Evolutionary conservation across 2,329 filamentous ascomycete genomes (phyloP), one percentile per base, ranked within the genome.

Genomic region (Zopfia rhizophila): DNA sequence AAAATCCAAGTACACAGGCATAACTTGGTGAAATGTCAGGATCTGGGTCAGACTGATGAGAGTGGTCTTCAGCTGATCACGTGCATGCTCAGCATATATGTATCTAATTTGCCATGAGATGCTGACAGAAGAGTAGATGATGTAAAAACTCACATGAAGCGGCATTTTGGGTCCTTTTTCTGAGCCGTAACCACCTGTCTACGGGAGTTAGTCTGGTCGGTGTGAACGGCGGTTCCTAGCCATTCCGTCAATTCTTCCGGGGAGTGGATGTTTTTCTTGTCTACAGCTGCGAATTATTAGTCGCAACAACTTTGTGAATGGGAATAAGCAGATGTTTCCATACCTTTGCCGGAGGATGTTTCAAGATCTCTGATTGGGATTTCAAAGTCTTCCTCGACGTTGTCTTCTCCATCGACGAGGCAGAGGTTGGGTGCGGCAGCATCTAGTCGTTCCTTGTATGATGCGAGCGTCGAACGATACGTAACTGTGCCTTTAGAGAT

Each of bases 1-100:
- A 36, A 75, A 75, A 24, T 76, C 72, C 3, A 75, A 31, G 33
- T 69, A 75, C 7, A 43, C 52, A 0, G 74, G 71, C 71, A 74
- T 75, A 12, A 76, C 67, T 46, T 75, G 73, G 42, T 75, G 69
- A 31, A 44, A 65, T 0, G 58, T 58, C 19, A 66, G 8, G 10
- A 66, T 42, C 16, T 55, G 38, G 7, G 47, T 46, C 0, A 63
- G 38, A n/a, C 48, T 61, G 0, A 31, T 13, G 1, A 45, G 46
- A 1, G 63, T 58, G 7, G 50, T 45, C 14, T 60, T 61, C 17
- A 66, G 28, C 4, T 48, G 43, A 19, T 47, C 48, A 11, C 53
- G 46, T 10, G 51, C 51, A 16, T 56, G 19, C 14, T 57, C 17
- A 5, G 47, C 53, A 14, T 52, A 55, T 10, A 65, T 27, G 27